Conservation (phyloP, 352 stramenopile species). For the Pythium rhizo-oryzae region DNA sequence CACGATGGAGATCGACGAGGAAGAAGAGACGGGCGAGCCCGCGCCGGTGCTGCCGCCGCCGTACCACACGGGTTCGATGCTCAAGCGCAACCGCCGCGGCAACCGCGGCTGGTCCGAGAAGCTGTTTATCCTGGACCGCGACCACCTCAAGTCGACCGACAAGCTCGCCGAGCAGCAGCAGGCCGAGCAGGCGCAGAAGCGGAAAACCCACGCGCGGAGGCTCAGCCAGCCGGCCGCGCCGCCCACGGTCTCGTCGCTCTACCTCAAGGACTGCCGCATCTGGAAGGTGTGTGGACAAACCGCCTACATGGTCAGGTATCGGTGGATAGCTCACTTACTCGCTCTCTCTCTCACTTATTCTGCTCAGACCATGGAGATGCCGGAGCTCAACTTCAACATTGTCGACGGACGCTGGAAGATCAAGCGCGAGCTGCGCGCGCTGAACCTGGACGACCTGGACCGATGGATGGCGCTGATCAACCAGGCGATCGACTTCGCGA, state of each 20-base stretch:
- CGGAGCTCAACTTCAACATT: constrained; percentile 76
- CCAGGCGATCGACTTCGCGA: constrained; percentile 77
- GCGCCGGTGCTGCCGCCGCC: constrained; percentile 40
- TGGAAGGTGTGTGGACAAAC: constrained; percentile 50
- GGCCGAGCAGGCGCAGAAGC: constrained; percentile 21
- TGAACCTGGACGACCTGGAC: constrained; percentile 61
- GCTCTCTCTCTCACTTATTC: background rate
- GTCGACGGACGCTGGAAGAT: constrained; percentile 84
- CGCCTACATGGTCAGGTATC: background rate
- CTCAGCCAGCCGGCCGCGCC: constrained; percentile 15
- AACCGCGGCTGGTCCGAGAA: constrained; percentile 75
- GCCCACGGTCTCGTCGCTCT: constrained; percentile 57
- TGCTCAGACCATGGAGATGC: constrained; percentile 75
- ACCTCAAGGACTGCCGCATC: constrained; percentile 72
- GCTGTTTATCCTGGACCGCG: constrained; percentile 68
- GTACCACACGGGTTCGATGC: constrained; percentile 55
- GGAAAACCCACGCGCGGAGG: constrained; percentile 12
- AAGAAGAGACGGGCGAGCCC: constrained; percentile 35
- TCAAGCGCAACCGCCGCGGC: constrained; percentile 77
- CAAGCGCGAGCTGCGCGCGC: constrained; percentile 73
- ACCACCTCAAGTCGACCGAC: constrained; percentile 77
- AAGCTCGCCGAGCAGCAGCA: constrained; percentile 26
- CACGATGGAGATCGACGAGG: constrained; percentile 40
- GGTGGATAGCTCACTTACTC: background rate
- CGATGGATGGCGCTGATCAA: constrained; percentile 77